Conservation (phyloP, 1,139 yeast species). For the Sugiyamaella pinicola region DNA sequence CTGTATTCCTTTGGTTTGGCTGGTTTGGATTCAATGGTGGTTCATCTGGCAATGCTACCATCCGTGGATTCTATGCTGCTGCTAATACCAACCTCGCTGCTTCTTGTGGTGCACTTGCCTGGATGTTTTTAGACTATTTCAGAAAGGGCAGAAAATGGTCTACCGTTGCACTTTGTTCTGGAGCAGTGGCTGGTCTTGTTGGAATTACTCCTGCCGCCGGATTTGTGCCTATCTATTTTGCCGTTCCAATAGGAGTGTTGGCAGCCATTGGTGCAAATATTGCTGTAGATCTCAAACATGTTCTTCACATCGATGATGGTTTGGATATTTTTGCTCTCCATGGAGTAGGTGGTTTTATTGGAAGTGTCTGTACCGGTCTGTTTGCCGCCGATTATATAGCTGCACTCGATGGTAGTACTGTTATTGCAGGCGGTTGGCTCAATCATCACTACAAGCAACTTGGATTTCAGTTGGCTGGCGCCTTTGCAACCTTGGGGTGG, state of each 20-base stretch:
- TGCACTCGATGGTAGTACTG: constrained; percentile 60
- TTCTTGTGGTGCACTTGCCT: constrained; percentile 84
- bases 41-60: constrained; percentile 86
- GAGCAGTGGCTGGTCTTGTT: constrained; percentile 91
- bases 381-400: constrained; percentile 94
- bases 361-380: constrained; percentile 82
- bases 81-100: constrained; percentile 94
- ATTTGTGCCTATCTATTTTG: constrained; percentile 85
- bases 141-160: constrained; percentile 93
- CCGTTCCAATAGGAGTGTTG: constrained; percentile 79
- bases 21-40: constrained; percentile 99
- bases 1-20: constrained; percentile 94
- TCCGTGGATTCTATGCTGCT: constrained; percentile 92
- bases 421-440: constrained; percentile 90
- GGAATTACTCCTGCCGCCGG: constrained; percentile 99
- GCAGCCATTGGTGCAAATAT: constrained; percentile 80
- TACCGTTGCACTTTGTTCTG: constrained; percentile 89
- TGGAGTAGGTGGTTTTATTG: constrained; percentile 91
- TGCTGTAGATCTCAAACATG: constrained; percentile 76
- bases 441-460: constrained; percentile 87
- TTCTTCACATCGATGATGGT: constrained; percentile 87
- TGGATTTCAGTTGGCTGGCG: constrained; percentile 91
- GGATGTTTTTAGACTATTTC: constrained; percentile 91
- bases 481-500: constrained; percentile 75
- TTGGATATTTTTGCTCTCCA: constrained; percentile 92